Base-by-base conservation (phyloP, 1,139 yeast species). In the Protomyces inundatus region DNA sequence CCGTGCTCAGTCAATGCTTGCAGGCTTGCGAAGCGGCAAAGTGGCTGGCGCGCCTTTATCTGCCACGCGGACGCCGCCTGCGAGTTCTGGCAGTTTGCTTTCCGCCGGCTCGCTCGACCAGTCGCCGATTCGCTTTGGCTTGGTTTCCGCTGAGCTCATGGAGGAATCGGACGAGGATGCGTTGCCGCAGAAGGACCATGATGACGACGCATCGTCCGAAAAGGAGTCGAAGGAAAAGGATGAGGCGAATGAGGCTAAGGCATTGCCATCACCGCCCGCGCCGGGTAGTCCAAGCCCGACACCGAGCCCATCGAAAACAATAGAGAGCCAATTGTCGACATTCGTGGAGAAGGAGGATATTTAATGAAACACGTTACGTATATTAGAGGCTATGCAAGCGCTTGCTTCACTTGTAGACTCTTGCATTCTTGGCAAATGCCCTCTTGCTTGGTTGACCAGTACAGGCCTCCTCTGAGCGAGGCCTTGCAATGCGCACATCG, bases 381-480 rank as follows among this genome's bases (percentile, higher is more conserved):
- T 45, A 16, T 16, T 45, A 12, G 14, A n/a, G 23, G 33, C 34
- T 10, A 52, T 34, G 12, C 42, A 10, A 58, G n/a, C 9, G 33
- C 51, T 30, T 40, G 53, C 53, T 58, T 58, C 40, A 58, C 45
- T 35, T 58, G 56, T 6, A 52, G 23, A 23, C 42, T 55, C 35
- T 34, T 58, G 53, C 62, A 58, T 10, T 40, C 42, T 12, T 14
- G 39, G 34, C 62, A 58, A 33, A 58, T 52, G 32, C 62, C 67
- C 36, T 67, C 64, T 23, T 59, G 67, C 16, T 61, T 65, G 32
- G 54, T 56, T 3, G 68, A 66, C 65, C 73, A 75, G 66, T 74
- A 73, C 64, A 73, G 74, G 7, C 75, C 71, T 60, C 70, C 74
- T 55, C 72, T 75, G 5, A 75, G 69, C 9, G 72, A 69, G 61